A percentile compares a stretch with the other conserved stretches of the same genome.
phyloP scores from a whole-genome alignment of 441 rosid genomes.

The Erodium chrysanthum region DNA sequence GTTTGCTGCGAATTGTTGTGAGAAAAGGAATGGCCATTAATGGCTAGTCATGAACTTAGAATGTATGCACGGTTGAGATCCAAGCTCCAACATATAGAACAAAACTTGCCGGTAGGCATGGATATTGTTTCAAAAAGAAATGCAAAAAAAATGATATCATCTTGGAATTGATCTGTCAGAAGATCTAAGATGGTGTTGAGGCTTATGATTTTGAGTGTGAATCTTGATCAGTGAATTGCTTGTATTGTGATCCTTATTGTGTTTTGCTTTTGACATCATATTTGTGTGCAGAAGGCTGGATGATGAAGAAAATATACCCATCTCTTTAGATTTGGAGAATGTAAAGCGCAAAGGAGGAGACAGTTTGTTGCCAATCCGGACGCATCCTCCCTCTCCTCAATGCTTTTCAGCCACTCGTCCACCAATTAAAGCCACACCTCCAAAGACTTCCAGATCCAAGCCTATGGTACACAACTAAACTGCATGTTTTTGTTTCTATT shows the following conservation, averaged over 20 bases:
- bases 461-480: conserved; percentile 35
- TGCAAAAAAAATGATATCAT: too few species aligned
- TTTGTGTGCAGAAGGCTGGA: conserved; percentile 26
- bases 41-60: neutral
- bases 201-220: neutral
- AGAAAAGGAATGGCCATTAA: neutral
- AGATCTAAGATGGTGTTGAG: neutral
- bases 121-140: too few species aligned
- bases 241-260: neutral
- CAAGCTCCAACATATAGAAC: neutral
- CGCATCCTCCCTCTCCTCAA: conserved; percentile 87
- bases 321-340: conserved; percentile 36
- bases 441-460: conserved; percentile 41
- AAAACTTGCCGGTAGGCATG: neutral
- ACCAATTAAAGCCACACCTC: conserved; percentile 30
- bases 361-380: conserved; percentile 45
- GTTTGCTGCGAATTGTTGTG: neutral
- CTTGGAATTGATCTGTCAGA: neutral
- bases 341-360: conserved; percentile 42
- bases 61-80: neutral
- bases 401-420: conserved; percentile 68
- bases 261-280: neutral
- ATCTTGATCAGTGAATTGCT: neutral
- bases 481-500: conserved; percentile 2
- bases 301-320: conserved; percentile 40